phyloP scores from a whole-genome alignment of 202 grass and related monocot genomes.

The Panicum virgatum region DNA sequence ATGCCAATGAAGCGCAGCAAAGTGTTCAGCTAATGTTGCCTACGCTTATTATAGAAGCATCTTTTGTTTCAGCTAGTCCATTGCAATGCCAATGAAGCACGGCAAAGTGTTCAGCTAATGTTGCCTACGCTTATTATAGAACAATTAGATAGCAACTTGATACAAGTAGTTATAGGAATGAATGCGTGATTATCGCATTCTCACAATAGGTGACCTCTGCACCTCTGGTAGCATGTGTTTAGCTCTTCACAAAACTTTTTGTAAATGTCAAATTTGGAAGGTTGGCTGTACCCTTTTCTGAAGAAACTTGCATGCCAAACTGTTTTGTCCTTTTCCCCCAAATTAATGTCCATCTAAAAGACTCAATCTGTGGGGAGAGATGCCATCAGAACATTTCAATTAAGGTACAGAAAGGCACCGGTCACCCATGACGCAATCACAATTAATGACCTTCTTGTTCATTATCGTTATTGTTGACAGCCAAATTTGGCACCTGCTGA shows the following conservation, averaged over 20 bases:
- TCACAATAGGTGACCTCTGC: background rate
- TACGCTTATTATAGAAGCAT: too few species aligned
- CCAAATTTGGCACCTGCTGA: too few species aligned
- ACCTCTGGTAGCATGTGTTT: background rate
- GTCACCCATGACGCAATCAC: background rate
- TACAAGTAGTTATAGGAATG: background rate
- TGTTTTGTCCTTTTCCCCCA: background rate
- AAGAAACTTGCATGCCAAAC: background rate
- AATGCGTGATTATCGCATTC: background rate
- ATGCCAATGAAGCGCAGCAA: background rate
- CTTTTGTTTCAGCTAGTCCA: too few species aligned
- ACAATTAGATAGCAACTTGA: background rate
- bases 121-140: background rate
- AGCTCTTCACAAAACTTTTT: background rate
- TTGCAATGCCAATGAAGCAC: too few species aligned
- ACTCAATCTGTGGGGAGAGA: background rate
- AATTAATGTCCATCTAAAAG: background rate
- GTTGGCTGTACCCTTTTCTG: background rate
- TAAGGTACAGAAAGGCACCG: background rate
- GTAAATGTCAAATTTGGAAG: background rate
- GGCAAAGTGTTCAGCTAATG: too few species aligned
- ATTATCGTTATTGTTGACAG: conserved; percentile 3
- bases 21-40: background rate
- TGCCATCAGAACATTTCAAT: background rate
- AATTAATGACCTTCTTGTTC: background rate